Percentiles rank a stretch among this genome's conserved stretches.
phyloP scores from a whole-genome alignment of 371 early-diverging fungal species.

The Mortierella sp. region DNA sequence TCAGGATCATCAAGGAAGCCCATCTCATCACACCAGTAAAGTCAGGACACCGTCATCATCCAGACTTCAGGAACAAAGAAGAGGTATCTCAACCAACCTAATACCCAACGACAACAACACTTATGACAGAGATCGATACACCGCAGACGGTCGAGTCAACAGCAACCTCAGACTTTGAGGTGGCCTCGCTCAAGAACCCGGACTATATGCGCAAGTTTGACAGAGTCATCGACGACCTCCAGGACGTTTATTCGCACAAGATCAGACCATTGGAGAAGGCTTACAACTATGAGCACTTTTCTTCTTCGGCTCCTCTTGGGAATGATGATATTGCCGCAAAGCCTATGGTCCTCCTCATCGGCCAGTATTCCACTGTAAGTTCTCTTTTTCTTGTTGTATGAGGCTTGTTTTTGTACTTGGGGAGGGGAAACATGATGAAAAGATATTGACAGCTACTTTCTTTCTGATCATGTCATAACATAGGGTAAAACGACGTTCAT shows the following conservation, averaged over 20 bases:
- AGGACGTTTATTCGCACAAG: conserved; percentile 79
- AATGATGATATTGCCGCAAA: conserved; percentile 87
- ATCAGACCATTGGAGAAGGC: conserved; percentile 81
- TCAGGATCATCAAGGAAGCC: neutral
- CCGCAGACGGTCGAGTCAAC: neutral
- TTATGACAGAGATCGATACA: neutral
- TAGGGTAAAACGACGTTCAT: conserved; percentile 90
- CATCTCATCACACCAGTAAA: neutral
- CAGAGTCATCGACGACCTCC: conserved; percentile 74
- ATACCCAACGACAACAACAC: neutral
- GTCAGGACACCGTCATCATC: neutral
- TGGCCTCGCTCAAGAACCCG: conserved; percentile 55
- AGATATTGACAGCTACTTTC: neutral
- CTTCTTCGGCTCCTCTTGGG: conserved; percentile 81
- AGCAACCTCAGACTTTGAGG: conserved; percentile 42
- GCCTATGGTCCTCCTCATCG: conserved; percentile 87
- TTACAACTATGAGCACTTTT: conserved; percentile 84
- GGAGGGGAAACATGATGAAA: neutral
- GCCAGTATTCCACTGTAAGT: conserved; percentile 75
- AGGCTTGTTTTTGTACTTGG: neutral
- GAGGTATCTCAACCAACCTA: neutral
- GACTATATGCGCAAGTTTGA: conserved; percentile 64
- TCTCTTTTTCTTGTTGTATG: neutral
- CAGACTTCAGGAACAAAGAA: neutral
- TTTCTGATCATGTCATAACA: conserved; percentile 21